Evolutionary conservation across 2,329 filamentous ascomycete species (phyloP).

Genomic region (Ampelomyces quisqualis): DNA sequence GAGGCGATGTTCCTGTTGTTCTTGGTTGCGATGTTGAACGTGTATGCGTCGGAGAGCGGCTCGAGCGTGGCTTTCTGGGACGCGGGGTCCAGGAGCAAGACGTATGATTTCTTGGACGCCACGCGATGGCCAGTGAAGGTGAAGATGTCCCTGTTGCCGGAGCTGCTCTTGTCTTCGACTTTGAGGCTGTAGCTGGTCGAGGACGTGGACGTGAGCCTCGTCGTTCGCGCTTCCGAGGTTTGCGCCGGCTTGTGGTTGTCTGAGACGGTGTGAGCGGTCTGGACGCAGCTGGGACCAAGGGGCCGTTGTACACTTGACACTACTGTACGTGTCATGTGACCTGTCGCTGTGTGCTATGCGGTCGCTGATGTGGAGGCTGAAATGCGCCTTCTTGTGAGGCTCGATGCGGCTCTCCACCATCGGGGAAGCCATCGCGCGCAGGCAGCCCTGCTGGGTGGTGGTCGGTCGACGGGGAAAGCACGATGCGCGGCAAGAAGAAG

Average conservation of each 20-base stretch:
- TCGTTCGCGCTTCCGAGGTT: slow-evolving; percentile 29
- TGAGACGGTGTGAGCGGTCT: slow-evolving; percentile 21
- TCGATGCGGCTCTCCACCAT: slow-evolving; percentile 40
- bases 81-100: slow-evolving; percentile 72
- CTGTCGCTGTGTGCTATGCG: slow-evolving; percentile 29
- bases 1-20: slow-evolving; percentile 64
- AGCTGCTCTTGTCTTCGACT: slow-evolving; percentile 29
- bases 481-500: not conserved
- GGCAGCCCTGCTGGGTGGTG: not conserved
- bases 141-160: slow-evolving; percentile 39
- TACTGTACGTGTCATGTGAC: slow-evolving; percentile 24
- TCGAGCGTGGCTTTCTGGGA: slow-evolving; percentile 80
- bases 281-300: slow-evolving; percentile 5
- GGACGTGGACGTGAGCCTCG: slow-evolving; percentile 29
- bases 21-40: slow-evolving; percentile 79
- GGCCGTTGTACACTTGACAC: slow-evolving; percentile 37
- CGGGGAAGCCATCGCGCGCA: slow-evolving; percentile 41
- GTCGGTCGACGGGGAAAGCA: not conserved
- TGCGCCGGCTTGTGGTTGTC: slow-evolving; percentile 51
- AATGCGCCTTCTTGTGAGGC: slow-evolving; percentile 44
- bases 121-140: slow-evolving; percentile 45
- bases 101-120: slow-evolving; percentile 40
- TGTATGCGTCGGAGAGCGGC: slow-evolving; percentile 75
- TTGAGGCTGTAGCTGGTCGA: slow-evolving; percentile 31
- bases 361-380: slow-evolving; percentile 41